phyloP scores from a whole-genome alignment of 495 filamentous ascomycete species.

The Penicillium pancosmium region DNA sequence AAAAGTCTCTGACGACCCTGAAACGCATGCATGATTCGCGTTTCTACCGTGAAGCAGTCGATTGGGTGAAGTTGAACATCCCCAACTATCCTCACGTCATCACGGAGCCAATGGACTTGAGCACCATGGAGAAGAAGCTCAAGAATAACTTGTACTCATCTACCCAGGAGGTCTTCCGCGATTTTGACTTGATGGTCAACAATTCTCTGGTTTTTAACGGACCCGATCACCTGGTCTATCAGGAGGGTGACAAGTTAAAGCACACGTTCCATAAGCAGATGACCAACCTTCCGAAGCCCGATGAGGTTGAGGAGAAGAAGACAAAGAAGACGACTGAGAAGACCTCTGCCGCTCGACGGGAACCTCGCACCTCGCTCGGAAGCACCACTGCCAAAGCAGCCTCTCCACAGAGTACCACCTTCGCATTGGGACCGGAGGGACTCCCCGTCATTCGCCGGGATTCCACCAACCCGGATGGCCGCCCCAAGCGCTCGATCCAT shows the following conservation, averaged over 20 bases:
- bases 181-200: slow-evolving; percentile 72
- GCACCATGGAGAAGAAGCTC: slow-evolving; percentile 78
- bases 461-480: slow-evolving; percentile 71
- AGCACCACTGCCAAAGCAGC: slow-evolving; percentile 42
- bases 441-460: slow-evolving; percentile 93
- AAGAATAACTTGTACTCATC: slow-evolving; percentile 66
- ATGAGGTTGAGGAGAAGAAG: slow-evolving; percentile 65
- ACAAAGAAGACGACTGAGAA: slow-evolving; percentile 55
- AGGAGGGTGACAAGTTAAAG: slow-evolving; percentile 61
- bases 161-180: slow-evolving; percentile 65
- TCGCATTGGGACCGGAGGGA: slow-evolving; percentile 80
- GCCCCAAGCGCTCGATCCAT: slow-evolving; percentile 93
- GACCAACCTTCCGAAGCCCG: slow-evolving; percentile 48
- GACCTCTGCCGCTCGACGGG: slow-evolving; percentile 53
- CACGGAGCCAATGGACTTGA: slow-evolving; percentile 78
- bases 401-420: slow-evolving; percentile 64
- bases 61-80: slow-evolving; percentile 65
- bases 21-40: slow-evolving; percentile 79
- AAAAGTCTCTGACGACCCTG: slow-evolving; percentile 62
- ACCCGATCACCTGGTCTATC: slow-evolving; percentile 67
- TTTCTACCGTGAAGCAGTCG: slow-evolving; percentile 76
- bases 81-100: slow-evolving; percentile 73
- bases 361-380: slow-evolving; percentile 51
- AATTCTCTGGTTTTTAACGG: slow-evolving; percentile 87
- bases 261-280: slow-evolving; percentile 64